A percentile compares a stretch with the other conserved stretches of the same genome.
phyloP scores from a whole-genome alignment of 768 basidiomycete species.

The Ramaria sp. region DNA sequence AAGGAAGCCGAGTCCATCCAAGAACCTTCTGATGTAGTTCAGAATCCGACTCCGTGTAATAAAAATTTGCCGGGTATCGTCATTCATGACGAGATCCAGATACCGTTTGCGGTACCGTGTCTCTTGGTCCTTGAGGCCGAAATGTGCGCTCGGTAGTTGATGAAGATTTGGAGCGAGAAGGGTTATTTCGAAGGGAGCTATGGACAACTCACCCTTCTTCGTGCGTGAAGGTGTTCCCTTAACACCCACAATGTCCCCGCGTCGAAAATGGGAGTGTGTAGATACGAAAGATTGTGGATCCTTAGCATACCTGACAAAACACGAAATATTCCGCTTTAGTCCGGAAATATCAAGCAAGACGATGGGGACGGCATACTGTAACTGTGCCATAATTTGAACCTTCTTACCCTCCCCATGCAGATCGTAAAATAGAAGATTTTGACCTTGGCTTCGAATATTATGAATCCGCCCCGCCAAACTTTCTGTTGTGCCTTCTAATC shows the following conservation, averaged over 20 bases:
- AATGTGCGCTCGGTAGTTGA: slow-evolving; percentile 86
- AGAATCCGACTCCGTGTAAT: slow-evolving; percentile 81
- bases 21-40: slow-evolving; percentile 85
- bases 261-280: slow-evolving; percentile 78
- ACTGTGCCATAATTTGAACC: slow-evolving; percentile 90
- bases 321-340: not conserved
- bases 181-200: slow-evolving; percentile 67
- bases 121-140: slow-evolving; percentile 95
- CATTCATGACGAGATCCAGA: slow-evolving; percentile 93
- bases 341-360: not conserved
- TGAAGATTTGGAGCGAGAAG: slow-evolving; percentile 95
- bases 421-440: slow-evolving; percentile 91
- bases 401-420: slow-evolving; percentile 85
- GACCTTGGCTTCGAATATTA: slow-evolving; percentile 71
- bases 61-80: slow-evolving; percentile 82
- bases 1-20: slow-evolving; percentile 88
- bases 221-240: slow-evolving; percentile 82
- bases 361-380: slow-evolving; percentile 42
- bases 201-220: slow-evolving; percentile 91
- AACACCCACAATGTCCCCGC: slow-evolving; percentile 95
- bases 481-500: slow-evolving; percentile 46
- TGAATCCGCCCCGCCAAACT: slow-evolving; percentile 85
- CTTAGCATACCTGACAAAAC: slow-evolving; percentile 41
- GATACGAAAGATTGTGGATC: slow-evolving; percentile 55
- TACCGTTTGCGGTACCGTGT: slow-evolving; percentile 97